Conservation (phyloP, 192 early-diverging fungal species). For the Podochytrium sp. region DNA sequence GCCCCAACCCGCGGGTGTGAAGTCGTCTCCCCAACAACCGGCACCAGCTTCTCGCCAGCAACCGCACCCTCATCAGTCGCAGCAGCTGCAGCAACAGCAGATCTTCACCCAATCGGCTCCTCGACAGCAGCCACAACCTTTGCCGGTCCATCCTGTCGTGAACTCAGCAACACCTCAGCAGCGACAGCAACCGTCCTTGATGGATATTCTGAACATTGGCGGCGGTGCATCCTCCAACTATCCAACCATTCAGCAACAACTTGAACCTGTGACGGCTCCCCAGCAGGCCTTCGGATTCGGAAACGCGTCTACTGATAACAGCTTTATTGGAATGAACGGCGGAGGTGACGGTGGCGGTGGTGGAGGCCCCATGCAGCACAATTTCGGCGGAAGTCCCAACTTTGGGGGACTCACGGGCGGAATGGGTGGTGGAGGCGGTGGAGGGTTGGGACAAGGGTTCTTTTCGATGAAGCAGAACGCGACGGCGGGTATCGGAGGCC, state of each 20-base stretch:
- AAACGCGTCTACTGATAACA: no score
- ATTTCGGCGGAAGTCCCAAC: no score
- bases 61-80: background rate
- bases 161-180: background rate
- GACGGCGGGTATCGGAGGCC: background rate
- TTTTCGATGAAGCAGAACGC: slow-evolving; percentile 8
- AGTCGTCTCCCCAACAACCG: no score
- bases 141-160: background rate
- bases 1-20: no score
- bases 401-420: background rate
- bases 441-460: background rate
- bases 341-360: background rate
- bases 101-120: no score
- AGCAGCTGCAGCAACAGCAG: background rate
- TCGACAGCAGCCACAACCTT: background rate
- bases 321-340: background rate
- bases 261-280: no score
- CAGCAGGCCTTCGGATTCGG: no score
- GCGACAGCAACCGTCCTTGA: background rate
- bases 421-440: background rate
- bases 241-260: no score
- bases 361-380: no score
- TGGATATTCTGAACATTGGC: slow-evolving; percentile 1
- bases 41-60: background rate
- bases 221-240: no score